These are phyloP conservation scores for Didymella glomerata DNA, from an alignment of 2,329 filamentous ascomycete genomes.

Conservation along the genomic window DNA sequence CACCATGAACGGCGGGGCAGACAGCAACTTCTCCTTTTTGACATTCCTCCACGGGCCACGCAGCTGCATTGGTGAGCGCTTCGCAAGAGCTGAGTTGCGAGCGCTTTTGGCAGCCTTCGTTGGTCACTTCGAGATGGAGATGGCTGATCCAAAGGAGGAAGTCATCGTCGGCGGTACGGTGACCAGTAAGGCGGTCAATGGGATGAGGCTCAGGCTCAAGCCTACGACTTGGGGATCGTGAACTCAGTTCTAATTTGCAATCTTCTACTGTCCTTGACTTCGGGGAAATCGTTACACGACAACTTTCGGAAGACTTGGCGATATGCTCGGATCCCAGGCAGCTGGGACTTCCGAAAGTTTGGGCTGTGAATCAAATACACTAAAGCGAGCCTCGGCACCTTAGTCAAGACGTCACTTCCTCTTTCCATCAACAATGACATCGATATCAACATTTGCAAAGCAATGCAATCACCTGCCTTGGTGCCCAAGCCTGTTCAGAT, in stretches of 20 bases:
- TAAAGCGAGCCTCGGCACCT: conserved; percentile 16
- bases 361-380: conserved; percentile 4
- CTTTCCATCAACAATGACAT: conserved; percentile 1
- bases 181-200: conserved; percentile 51
- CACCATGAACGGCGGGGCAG: conserved; percentile 52
- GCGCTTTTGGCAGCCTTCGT: conserved; percentile 49
- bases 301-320: conserved; percentile 3
- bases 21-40: conserved; percentile 53
- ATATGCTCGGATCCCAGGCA: neutral
- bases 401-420: neutral
- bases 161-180: conserved; percentile 47
- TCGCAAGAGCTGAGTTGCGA: conserved; percentile 51
- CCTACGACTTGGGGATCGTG: conserved; percentile 29
- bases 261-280: neutral
- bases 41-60: conserved; percentile 56
- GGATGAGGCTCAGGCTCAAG: conserved; percentile 48
- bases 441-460: neutral
- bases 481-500: neutral
- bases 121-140: conserved; percentile 45
- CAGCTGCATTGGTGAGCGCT: conserved; percentile 52
- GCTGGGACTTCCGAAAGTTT: neutral
- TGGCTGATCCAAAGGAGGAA: conserved; percentile 44
- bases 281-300: neutral
- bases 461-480: neutral
- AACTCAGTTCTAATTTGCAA: neutral